Evolutionary conservation across 1,139 yeast species (phyloP), one percentile per base, ranked within the genome.

Genomic region (Zygoascus meyerae): DNA sequence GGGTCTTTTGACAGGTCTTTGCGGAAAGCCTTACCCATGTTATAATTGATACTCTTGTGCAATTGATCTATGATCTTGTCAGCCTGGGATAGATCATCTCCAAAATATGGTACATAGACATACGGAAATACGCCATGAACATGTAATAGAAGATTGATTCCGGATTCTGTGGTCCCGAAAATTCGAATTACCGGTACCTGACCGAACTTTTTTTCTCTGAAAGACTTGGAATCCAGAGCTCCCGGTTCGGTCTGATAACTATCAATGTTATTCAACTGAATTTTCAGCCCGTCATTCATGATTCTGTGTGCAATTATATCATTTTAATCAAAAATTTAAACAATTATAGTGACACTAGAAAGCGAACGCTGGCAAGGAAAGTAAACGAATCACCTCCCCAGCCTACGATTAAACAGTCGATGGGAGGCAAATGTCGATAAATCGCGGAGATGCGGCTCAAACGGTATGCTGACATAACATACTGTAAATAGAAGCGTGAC

Each of bases 51-150:
- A 1, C 54, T 54, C 2, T 29, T 34, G 29, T 48, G 49, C 12
- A 68, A 54, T 5, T 48, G 43, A 3, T 44, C 45, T 9, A 61
- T 60, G 44, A 55, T 53, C 9, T 44, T 47, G 10, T 54, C 50
- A 5, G 54, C 64, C 58, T 28, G 4, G 11, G 10, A 35, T 8
- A 54, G 53, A 34, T 57, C 58, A 1, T 65, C 55, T 0, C 76
- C 79, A 39, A 67, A 67, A 55, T 75, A 83, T 36, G 78, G 79
- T 2, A 90, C 70, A 59, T 76, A 89, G 6, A 92, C 57, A 59
- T 92, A 92, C 0, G 97, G 98, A 54, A 73, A 86, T 18, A 78
- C 78, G 46, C 94, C 92, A 66, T 90, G 97, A 9, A 94, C 70
- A 62, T 92, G 97, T 1, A 85, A 72, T 12, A 79, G 60, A 16